Percentiles rank a stretch among this genome's conserved stretches.
Conservation (phyloP, 345 rosid genomes). For the Conringia planisiliqua region DNA sequence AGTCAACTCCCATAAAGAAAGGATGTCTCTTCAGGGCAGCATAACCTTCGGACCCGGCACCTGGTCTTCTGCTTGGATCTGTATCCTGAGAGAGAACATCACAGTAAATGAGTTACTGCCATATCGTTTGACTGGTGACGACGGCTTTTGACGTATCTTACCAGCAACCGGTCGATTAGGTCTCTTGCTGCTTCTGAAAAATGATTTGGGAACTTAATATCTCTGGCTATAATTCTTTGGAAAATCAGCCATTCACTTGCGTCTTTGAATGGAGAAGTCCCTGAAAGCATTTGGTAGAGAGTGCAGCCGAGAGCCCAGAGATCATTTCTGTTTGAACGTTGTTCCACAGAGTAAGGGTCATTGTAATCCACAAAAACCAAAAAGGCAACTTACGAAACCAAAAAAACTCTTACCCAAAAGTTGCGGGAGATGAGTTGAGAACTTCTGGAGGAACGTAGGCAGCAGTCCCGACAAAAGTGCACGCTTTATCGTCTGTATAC, state of each 20-base stretch:
- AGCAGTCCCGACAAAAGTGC: slow-evolving; percentile 95
- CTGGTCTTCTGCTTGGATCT: slow-evolving; percentile 94
- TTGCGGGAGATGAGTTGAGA: slow-evolving; percentile 96
- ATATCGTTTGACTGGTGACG: not conserved
- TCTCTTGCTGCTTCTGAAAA: slow-evolving; percentile 90
- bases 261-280: slow-evolving; percentile 97
- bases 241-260: slow-evolving; percentile 98
- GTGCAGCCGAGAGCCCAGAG: slow-evolving; percentile 99
- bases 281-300: slow-evolving; percentile 99
- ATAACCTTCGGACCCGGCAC: slow-evolving; percentile 88
- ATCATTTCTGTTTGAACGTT: slow-evolving; percentile 76
- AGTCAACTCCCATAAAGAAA: slow-evolving; percentile 81
- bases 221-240: slow-evolving; percentile 93
- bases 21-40: slow-evolving; percentile 75
- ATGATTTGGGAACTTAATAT: slow-evolving; percentile 80
- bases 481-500: slow-evolving; percentile 80
- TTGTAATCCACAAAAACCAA: slow-evolving; percentile 7
- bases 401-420: slow-evolving; percentile 68
- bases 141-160: slow-evolving; percentile 37
- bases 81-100: slow-evolving; percentile 54
- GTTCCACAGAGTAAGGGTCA: slow-evolving; percentile 29
- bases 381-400: slow-evolving; percentile 4
- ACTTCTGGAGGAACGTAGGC: slow-evolving; percentile 99
- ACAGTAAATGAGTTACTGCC: not conserved
- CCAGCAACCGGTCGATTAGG: slow-evolving; percentile 78